These are phyloP conservation scores for Globisporangium spiculum DNA, from an alignment of 352 stramenopile genomes.

Conservation along the genomic window DNA sequence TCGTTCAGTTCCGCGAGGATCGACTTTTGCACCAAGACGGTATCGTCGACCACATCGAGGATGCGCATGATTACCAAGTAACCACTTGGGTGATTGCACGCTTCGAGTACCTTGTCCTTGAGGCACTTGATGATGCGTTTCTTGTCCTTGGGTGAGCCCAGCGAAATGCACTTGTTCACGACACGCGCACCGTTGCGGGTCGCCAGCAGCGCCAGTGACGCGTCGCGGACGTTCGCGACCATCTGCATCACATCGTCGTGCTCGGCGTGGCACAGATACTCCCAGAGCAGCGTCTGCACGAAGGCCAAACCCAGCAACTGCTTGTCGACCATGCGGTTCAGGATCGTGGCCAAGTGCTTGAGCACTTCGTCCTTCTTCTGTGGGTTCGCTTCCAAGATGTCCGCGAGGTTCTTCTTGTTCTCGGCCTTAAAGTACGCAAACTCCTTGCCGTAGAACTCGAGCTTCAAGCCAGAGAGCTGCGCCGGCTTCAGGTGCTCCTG, in stretches of 20 bases:
- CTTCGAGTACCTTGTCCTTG: slow-evolving; percentile 89
- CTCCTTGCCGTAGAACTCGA: slow-evolving; percentile 89
- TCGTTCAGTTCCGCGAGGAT: slow-evolving; percentile 82
- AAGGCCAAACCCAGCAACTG: slow-evolving; percentile 85
- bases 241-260: slow-evolving; percentile 81
- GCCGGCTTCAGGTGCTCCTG: slow-evolving; percentile 86
- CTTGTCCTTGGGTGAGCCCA: slow-evolving; percentile 85
- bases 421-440: slow-evolving; percentile 86
- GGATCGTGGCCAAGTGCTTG: slow-evolving; percentile 56
- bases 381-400: slow-evolving; percentile 66
- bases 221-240: slow-evolving; percentile 84
- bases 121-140: slow-evolving; percentile 91
- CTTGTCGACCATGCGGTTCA: slow-evolving; percentile 90
- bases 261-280: slow-evolving; percentile 85
- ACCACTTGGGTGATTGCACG: slow-evolving; percentile 87
- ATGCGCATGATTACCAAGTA: slow-evolving; percentile 90
- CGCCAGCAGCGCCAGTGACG: slow-evolving; percentile 78
- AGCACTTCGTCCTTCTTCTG: slow-evolving; percentile 75
- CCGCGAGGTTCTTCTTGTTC: slow-evolving; percentile 77
- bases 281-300: slow-evolving; percentile 87
- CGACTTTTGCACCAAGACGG: slow-evolving; percentile 88
- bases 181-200: slow-evolving; percentile 86
- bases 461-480: slow-evolving; percentile 82
- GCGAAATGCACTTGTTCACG: slow-evolving; percentile 81
- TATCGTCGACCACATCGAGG: slow-evolving; percentile 89